These are phyloP conservation scores for Termitomyces bulborhizus DNA, from an alignment of 768 basidiomycete species.

Conservation along the genomic window DNA sequence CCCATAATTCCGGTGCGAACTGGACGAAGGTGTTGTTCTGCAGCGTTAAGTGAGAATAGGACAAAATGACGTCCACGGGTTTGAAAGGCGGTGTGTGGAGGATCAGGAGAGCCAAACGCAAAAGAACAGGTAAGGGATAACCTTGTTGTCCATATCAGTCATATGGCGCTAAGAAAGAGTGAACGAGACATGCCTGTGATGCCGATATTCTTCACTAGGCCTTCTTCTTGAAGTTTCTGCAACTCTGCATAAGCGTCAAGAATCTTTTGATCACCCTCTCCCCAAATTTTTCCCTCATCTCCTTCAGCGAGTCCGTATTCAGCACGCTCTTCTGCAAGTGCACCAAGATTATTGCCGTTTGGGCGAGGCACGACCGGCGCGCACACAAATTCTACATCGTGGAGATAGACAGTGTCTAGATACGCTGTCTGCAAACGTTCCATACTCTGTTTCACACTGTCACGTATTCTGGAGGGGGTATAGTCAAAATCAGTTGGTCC, in stretches of 20 bases:
- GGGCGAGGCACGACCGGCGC: conserved; percentile 40
- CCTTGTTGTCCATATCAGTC: conserved; percentile 34
- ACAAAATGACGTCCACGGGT: conserved; percentile 73
- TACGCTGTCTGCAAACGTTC: conserved; percentile 68
- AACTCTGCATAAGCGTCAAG: conserved; percentile 65
- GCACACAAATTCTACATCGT: conserved; percentile 79
- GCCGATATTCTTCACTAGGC: conserved; percentile 67
- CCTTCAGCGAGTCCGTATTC: conserved; percentile 63
- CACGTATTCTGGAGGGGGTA: conserved; percentile 55
- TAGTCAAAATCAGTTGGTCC: conserved; percentile 70
- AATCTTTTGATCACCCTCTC: conserved; percentile 67
- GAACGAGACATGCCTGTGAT: conserved; percentile 54
- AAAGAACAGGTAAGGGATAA: conserved; percentile 75
- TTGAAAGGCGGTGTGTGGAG: conserved; percentile 57
- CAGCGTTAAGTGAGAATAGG: conserved; percentile 76
- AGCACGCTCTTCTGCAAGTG: conserved; percentile 45
- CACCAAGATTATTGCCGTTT: conserved; percentile 50
- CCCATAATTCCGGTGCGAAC: conserved; percentile 51
- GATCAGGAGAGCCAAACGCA: conserved; percentile 75
- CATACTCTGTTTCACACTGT: conserved; percentile 61
- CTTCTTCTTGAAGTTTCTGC: conserved; percentile 63
- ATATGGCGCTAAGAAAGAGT: not conserved
- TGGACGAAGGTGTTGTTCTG: conserved; percentile 59
- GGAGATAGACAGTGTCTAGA: conserved; percentile 75
- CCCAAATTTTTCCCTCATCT: conserved; percentile 49